Base-by-base conservation (phyloP, 768 basidiomycete species). In the Tephrocybe sp. region DNA sequence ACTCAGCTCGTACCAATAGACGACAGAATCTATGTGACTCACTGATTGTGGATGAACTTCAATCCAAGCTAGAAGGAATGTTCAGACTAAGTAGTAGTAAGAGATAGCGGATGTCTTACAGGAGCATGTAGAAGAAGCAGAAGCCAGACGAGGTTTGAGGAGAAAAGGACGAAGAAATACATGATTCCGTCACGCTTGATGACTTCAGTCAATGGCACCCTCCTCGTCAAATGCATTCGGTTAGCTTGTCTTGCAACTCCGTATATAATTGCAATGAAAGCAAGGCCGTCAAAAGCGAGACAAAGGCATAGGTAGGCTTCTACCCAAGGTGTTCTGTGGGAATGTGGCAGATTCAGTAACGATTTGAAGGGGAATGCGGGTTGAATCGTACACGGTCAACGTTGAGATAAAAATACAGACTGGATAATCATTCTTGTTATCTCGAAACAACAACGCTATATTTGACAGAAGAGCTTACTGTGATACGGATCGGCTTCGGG, bases 91-190 rank as follows among this genome's bases (percentile, higher is more conserved):
- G n/a, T n/a, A n/a, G n/a, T n/a, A n/a, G n/a, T n/a, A n/a, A n/a
- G n/a, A n/a, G n/a, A n/a, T n/a, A n/a, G n/a, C n/a, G n/a, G n/a
- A n/a, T n/a, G n/a, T n/a, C 51, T 38, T 22, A 56, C 57, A 7
- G 47, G 57, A 27, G 52, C 57, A 21, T 58, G 37, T 8, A 60
- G 38, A 1, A 54, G 16, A 13, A 57, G 49, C 1, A 57, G 46
- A n/a, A 57, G 51, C 59, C 59, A 60, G 2, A 56, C 42, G 23
- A 58, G 50, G 31, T 60, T 60, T 8, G 57, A 57, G 0, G 59
- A 57, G 18, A 60, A 60, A 7, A 60, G 49, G 13, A 58, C 54
- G 9, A 57, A 53, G 43, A 60, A 60, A 24, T 58, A 60, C 9
- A 60, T 11, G 4, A 56, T 29, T 1, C 59, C 59, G n/a, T 60